These are phyloP conservation scores for Spathaspora boniae DNA, from an alignment of 805 yeast species.

Conservation along the genomic window DNA sequence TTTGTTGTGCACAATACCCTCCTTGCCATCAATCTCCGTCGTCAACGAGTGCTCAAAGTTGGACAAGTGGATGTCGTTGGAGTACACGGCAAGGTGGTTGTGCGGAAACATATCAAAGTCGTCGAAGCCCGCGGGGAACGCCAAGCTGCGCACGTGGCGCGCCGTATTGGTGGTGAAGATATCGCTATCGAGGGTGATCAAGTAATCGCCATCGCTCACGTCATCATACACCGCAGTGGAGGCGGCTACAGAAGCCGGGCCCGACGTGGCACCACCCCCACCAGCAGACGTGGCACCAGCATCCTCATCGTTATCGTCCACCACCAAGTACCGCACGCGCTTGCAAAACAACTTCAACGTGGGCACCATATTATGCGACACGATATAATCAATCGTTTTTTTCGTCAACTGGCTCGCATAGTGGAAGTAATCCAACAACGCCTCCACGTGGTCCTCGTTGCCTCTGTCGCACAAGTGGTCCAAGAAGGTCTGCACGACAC, in stretches of 20 bases:
- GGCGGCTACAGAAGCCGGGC: not conserved
- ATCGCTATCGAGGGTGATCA: slow-evolving; percentile 30
- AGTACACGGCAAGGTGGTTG: slow-evolving; percentile 25
- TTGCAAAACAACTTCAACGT: slow-evolving; percentile 24
- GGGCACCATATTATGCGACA: slow-evolving; percentile 26
- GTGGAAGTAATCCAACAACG: slow-evolving; percentile 17
- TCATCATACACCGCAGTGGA: not conserved
- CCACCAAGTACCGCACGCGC: slow-evolving; percentile 29
- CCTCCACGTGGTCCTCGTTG: slow-evolving; percentile 10
- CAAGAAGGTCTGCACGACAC: slow-evolving; percentile 19
- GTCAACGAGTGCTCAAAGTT: slow-evolving; percentile 27
- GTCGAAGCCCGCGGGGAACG: slow-evolving; percentile 8
- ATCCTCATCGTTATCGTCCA: slow-evolving; percentile 11
- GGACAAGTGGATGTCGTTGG: slow-evolving; percentile 39
- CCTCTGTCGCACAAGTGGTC: slow-evolving; percentile 17
- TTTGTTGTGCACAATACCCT: slow-evolving; percentile 18
- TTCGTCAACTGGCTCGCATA: slow-evolving; percentile 21
- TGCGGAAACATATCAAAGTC: slow-evolving; percentile 29
- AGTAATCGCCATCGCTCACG: slow-evolving; percentile 15
- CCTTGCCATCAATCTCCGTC: slow-evolving; percentile 25
- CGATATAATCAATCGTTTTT: slow-evolving; percentile 26
- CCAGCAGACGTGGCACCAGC: not conserved
- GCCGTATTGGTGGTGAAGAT: slow-evolving; percentile 28
- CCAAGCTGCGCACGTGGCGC: slow-evolving; percentile 8
- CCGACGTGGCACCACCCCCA: slow-evolving; percentile 1